These are phyloP conservation scores for Hypoxylon crocopeplum DNA, from an alignment of 495 filamentous ascomycete genomes.

Conservation along the genomic window DNA sequence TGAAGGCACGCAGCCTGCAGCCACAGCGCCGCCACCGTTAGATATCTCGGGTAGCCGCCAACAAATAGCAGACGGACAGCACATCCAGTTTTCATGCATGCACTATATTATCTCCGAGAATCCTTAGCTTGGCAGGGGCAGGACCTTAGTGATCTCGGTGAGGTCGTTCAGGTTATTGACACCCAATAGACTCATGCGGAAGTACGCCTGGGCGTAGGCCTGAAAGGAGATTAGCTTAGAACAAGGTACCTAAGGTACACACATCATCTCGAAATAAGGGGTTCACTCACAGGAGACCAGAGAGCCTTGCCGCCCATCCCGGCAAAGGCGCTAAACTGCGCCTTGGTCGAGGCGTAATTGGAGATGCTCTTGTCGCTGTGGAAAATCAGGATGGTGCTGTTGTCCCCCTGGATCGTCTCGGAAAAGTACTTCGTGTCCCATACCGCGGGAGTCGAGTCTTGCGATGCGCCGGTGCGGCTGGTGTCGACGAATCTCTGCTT, in stretches of 20 bases:
- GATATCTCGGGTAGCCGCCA: too few species aligned
- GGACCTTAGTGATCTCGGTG: slow-evolving; percentile 46
- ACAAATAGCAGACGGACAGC: too few species aligned
- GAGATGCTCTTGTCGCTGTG: slow-evolving; percentile 51
- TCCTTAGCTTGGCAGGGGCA: slow-evolving; percentile 33
- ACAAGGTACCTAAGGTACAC: not conserved
- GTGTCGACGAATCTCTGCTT: slow-evolving; percentile 54
- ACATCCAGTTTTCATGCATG: too few species aligned
- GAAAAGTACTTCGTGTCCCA: slow-evolving; percentile 55
- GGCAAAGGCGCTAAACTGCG: slow-evolving; percentile 41
- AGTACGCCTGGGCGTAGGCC: slow-evolving; percentile 48
- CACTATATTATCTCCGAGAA: not conserved
- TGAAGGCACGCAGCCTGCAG: too few species aligned
- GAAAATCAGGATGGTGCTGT: slow-evolving; percentile 54
- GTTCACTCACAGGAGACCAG: slow-evolving; percentile 44
- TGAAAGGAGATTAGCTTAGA: slow-evolving; percentile 12
- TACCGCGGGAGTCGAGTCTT: slow-evolving; percentile 45
- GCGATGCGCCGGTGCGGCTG: slow-evolving; percentile 39
- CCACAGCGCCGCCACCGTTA: too few species aligned
- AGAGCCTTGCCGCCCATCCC: slow-evolving; percentile 35
- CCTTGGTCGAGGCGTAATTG: slow-evolving; percentile 42
- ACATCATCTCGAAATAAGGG: not conserved
- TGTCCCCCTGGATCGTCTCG: slow-evolving; percentile 45
- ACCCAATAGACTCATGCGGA: slow-evolving; percentile 49
- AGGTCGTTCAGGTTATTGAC: slow-evolving; percentile 52